Percentiles rank a stretch among this genome's conserved stretches.
Conservation (phyloP, 1,284 basidiomycete genomes). For the Thecaphora thlaspeos region DNA sequence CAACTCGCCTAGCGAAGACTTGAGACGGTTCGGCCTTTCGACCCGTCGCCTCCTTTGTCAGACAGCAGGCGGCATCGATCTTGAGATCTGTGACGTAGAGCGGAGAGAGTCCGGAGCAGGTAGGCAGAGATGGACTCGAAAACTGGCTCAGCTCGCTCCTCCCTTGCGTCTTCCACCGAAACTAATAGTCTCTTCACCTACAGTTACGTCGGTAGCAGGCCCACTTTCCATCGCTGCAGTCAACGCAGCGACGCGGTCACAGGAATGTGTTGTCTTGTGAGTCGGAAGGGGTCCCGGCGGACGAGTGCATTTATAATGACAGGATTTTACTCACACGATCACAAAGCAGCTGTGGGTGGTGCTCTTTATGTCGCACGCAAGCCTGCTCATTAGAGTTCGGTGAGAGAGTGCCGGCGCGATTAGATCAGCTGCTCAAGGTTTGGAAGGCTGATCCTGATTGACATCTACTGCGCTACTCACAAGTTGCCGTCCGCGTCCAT, state of each 20-base stretch:
- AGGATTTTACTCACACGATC: slow-evolving; percentile 8
- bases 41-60: slow-evolving; percentile 5
- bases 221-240: slow-evolving; percentile 33
- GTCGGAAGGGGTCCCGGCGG: no score
- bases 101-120: neutral
- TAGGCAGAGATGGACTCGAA: no score
- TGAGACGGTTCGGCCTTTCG: neutral
- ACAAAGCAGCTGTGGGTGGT: slow-evolving; percentile 35
- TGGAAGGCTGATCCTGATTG: no score
- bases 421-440: no score
- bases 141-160: no score
- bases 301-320: no score
- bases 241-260: no score
- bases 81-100: slow-evolving; percentile 12
- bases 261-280: no score
- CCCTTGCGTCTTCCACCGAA: no score
- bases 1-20: neutral
- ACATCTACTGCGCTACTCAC: neutral
- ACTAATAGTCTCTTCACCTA: no score
- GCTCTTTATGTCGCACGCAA: slow-evolving; percentile 22
- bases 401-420: no score
- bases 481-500: neutral
- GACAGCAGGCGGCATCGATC: slow-evolving; percentile 20
- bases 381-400: no score
- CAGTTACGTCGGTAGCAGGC: slow-evolving; percentile 37